These are phyloP conservation scores for Rhodosporidiobolus odoratus DNA, from an alignment of 768 basidiomycete genomes.

Conservation along the genomic window DNA sequence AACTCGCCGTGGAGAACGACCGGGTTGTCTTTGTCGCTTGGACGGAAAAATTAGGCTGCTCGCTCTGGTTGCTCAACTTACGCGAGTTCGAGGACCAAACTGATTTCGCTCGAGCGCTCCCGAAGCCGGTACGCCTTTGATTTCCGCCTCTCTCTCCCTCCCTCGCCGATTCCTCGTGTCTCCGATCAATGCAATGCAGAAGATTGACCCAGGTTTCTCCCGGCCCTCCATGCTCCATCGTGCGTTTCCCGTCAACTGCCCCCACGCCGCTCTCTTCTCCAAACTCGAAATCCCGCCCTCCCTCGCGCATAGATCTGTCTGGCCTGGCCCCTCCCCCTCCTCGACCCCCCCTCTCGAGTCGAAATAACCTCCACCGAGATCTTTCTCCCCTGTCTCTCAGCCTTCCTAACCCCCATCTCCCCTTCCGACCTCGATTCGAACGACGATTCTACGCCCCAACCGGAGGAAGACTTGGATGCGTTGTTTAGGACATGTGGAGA, in stretches of 20 bases:
- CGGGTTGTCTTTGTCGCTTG: constrained; percentile 4
- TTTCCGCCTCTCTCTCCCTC: not conserved
- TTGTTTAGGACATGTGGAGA: not conserved
- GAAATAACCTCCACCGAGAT: constrained; percentile 21
- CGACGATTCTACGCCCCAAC: not conserved
- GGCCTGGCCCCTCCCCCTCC: not conserved
- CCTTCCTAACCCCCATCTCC: not conserved
- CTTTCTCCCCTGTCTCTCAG: not conserved
- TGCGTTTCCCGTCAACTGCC: no score
- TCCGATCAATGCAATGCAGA: no score
- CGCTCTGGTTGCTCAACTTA: constrained; percentile 11
- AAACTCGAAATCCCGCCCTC: no score
- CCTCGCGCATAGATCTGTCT: constrained; percentile 10
- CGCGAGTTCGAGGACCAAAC: not conserved
- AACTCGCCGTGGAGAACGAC: constrained; percentile 30
- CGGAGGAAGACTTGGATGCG: not conserved
- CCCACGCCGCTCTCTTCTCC: no score
- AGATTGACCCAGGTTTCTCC: no score
- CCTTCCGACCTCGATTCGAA: not conserved
- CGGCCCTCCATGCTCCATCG: no score
- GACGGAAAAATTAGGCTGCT: not conserved
- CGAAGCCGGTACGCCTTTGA: constrained; percentile 3
- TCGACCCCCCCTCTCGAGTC: not conserved
- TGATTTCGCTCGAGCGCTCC: constrained; percentile 1
- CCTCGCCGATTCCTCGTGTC: no score